Percentiles rank a stretch among this genome's conserved stretches.
These are phyloP conservation scores for Chalciporus piperatus DNA, from an alignment of 768 basidiomycete genomes.

Conservation along the genomic window DNA sequence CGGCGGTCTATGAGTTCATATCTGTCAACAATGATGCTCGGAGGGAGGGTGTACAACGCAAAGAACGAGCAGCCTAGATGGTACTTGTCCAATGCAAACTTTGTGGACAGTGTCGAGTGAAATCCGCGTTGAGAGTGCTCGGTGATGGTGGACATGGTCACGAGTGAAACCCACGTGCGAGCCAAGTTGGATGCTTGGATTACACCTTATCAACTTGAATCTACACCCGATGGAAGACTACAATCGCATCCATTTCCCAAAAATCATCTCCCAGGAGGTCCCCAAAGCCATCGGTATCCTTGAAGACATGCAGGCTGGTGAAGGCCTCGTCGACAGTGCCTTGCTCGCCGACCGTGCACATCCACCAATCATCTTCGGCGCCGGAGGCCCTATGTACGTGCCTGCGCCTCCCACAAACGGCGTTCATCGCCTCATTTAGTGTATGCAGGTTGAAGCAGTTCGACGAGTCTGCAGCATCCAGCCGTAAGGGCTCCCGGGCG, in stretches of 20 bases:
- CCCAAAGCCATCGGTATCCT: slow-evolving; percentile 16
- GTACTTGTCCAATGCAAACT: slow-evolving; percentile 11
- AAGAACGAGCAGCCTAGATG: slow-evolving; percentile 27
- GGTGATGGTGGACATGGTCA: slow-evolving; percentile 18
- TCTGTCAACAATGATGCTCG: slow-evolving; percentile 42
- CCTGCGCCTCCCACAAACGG: not conserved
- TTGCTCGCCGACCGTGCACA: slow-evolving; percentile 14
- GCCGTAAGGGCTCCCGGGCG: slow-evolving; percentile 67
- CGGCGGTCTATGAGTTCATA: slow-evolving; percentile 39
- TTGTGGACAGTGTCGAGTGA: slow-evolving; percentile 30
- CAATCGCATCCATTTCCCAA: slow-evolving; percentile 13
- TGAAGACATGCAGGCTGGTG: slow-evolving; percentile 25
- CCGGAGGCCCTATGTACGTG: slow-evolving; percentile 71
- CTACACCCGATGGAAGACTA: slow-evolving; percentile 14
- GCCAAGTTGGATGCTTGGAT: not conserved
- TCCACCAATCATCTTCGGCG: slow-evolving; percentile 64
- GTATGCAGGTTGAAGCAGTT: slow-evolving; percentile 68
- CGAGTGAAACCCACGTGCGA: not conserved
- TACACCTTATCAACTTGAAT: not conserved
- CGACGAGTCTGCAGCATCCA: slow-evolving; percentile 70
- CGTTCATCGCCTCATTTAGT: not conserved
- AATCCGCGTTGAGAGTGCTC: slow-evolving; percentile 24
- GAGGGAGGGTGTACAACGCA: slow-evolving; percentile 36
- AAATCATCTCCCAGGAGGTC: slow-evolving; percentile 3
- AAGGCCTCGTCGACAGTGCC: slow-evolving; percentile 12